These are phyloP conservation scores for Sarocladiaceae sp. DNA, from an alignment of 2,329 filamentous ascomycete species.

Conservation along the genomic window DNA sequence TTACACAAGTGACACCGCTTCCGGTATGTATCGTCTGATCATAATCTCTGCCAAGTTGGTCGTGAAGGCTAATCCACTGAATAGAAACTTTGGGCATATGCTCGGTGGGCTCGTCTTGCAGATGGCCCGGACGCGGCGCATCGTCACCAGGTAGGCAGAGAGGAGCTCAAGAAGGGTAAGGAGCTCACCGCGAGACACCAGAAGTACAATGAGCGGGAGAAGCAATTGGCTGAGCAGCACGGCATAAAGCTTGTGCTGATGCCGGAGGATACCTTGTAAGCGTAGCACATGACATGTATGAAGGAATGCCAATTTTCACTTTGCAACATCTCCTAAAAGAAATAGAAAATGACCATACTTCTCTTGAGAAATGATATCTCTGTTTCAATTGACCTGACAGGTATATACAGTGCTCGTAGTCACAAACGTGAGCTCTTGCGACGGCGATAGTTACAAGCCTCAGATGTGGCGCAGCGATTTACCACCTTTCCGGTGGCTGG, in stretches of 20 bases:
- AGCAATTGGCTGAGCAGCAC: slow-evolving; percentile 54
- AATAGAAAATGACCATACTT: too few species aligned
- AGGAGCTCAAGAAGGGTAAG: slow-evolving; percentile 62
- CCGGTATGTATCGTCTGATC: slow-evolving; percentile 4
- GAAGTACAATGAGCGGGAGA: slow-evolving; percentile 54
- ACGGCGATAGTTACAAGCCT: too few species aligned
- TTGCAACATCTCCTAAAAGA: too few species aligned
- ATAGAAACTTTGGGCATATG: slow-evolving; percentile 61
- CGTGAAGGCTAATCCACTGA: neutral
- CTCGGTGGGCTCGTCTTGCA: slow-evolving; percentile 70
- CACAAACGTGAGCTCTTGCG: too few species aligned
- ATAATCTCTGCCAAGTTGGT: too few species aligned
- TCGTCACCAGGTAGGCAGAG: slow-evolving; percentile 64
- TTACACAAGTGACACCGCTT: slow-evolving; percentile 86
- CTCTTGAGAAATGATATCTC: too few species aligned
- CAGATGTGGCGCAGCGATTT: too few species aligned
- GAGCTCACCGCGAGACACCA: slow-evolving; percentile 53
- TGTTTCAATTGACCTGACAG: too few species aligned
- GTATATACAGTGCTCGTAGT: too few species aligned
- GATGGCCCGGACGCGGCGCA: slow-evolving; percentile 92
- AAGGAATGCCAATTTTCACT: neutral
- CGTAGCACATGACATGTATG: neutral
- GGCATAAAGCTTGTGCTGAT: slow-evolving; percentile 23
- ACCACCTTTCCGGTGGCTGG: too few species aligned
- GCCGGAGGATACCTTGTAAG: slow-evolving; percentile 16